Base-by-base conservation (phyloP, 176 grass and related monocot species). In the Ampelocalamus luodianensis region DNA sequence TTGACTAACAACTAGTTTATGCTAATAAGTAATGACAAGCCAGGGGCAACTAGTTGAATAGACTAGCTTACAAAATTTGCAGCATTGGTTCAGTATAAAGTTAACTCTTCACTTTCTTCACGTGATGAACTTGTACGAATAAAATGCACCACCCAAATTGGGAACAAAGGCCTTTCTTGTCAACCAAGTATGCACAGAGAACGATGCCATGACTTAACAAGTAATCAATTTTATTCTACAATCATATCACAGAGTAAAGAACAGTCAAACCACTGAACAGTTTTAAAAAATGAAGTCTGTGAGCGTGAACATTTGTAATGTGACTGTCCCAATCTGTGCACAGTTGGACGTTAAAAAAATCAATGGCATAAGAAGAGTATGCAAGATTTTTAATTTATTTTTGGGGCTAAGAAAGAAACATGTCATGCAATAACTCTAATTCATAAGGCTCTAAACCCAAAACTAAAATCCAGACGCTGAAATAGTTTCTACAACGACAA, bases 381-480 rank as follows among this genome's bases (percentile, higher is more conserved):
- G 4, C 34, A 40, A 79, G 4, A 50, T 74, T 56, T 38, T 24
- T 38, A 32, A 43, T 58, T 55, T 11, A 56, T 67, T 60, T 80
- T 38, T 23, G 16, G 29, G 42, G n/a, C 3, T 75, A 85, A 65
- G 68, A 63, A 66, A 74, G 17, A 82, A 74, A 36, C 10, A 39
- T 79, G 18, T 8, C 51, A 63, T 38, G 32, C 16, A 61, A 16
- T 48, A 62, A 42, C 37, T 78, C 13, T 65, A 29, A 38, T 50
- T 58, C 61, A 32, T 10, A 71, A 55, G 53, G 65, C 24, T 82
- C 27, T 32, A 39, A 56, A 72, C 12, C 42, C 76, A 63, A 61
- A 68, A 27, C 64, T 22, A 51, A 88, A 51, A 68, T 8, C 62
- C 45, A 91, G 32, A 71, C 8, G 54, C 54, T 75, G n/a, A 75